Evolutionary conservation across 345 rosid genomes (phyloP).

Genomic region (Sisymbrium altissimum): DNA sequence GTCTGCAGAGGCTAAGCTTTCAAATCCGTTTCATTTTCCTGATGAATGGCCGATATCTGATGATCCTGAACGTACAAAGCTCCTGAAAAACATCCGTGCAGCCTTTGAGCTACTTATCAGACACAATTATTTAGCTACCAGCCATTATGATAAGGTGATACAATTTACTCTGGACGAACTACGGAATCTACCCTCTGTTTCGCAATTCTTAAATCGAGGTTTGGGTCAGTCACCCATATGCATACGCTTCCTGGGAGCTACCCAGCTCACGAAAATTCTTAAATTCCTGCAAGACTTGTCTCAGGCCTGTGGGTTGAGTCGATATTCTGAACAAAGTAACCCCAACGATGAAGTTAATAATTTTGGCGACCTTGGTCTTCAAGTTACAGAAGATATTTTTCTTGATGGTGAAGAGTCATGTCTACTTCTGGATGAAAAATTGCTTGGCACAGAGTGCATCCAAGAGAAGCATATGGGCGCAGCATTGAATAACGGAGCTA

Average conservation of each 20-base stretch:
- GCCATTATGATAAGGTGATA: slow-evolving; percentile 76
- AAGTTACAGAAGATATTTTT: slow-evolving; percentile 60
- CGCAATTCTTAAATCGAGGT: slow-evolving; percentile 54
- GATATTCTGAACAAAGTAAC: slow-evolving; percentile 57
- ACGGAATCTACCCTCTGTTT: slow-evolving; percentile 58
- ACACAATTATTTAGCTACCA: slow-evolving; percentile 72
- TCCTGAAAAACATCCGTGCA: slow-evolving; percentile 67
- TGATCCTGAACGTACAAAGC: slow-evolving; percentile 72
- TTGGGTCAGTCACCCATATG: slow-evolving; percentile 67
- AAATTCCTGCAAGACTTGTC: slow-evolving; percentile 85
- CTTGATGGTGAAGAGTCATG: slow-evolving; percentile 57
- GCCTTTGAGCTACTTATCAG: slow-evolving; percentile 67
- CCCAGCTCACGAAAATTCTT: slow-evolving; percentile 73
- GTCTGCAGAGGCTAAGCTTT: slow-evolving; percentile 39
- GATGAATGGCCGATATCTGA: slow-evolving; percentile 71
- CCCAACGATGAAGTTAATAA: slow-evolving; percentile 42
- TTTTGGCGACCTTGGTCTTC: slow-evolving; percentile 31
- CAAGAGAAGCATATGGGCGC: slow-evolving; percentile 28
- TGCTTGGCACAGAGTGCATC: slow-evolving; percentile 40
- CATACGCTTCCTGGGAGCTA: slow-evolving; percentile 80
- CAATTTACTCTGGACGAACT: slow-evolving; percentile 72
- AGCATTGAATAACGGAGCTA: slow-evolving; percentile 30
- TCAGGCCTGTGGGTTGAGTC: slow-evolving; percentile 68
- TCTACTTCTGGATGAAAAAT: slow-evolving; percentile 58
- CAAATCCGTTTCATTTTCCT: slow-evolving; percentile 35